Evolutionary conservation across 768 basidiomycete species (phyloP).

Genomic region (Lactifluus piperatus): DNA sequence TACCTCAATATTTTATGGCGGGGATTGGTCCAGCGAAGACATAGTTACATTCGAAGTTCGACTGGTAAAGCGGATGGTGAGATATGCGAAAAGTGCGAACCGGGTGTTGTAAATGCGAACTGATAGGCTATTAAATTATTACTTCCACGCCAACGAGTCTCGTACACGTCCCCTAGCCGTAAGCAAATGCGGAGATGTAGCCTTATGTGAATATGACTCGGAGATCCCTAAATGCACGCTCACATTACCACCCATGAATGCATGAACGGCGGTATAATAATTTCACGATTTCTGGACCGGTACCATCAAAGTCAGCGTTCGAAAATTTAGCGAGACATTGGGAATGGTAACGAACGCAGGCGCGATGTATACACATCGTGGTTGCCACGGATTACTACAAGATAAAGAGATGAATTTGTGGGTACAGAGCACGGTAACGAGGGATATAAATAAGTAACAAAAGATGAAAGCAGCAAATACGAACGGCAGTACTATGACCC

Average conservation of each 20-base stretch:
- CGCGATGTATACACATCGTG: neutral
- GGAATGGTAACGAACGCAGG: neutral
- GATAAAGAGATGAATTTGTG: slow-evolving; percentile 26
- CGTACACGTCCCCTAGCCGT: neutral
- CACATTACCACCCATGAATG: too few species aligned
- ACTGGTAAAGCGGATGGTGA: too few species aligned
- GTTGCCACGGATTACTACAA: neutral
- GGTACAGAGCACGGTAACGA: slow-evolving; percentile 27
- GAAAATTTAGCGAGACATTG: neutral
- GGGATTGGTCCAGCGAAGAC: too few species aligned
- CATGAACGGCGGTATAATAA: too few species aligned
- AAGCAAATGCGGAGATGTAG: neutral
- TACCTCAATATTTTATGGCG: too few species aligned
- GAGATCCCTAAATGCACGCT: neutral
- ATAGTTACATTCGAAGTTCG: too few species aligned
- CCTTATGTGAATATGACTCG: neutral
- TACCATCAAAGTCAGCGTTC: neutral
- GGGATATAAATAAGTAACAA: slow-evolving; percentile 29
- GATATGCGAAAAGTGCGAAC: too few species aligned
- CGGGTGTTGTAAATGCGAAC: too few species aligned
- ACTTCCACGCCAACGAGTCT: too few species aligned
- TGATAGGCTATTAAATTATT: too few species aligned
- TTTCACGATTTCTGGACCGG: neutral
- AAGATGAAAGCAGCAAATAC: slow-evolving; percentile 30
- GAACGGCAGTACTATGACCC: slow-evolving; percentile 24